phyloP scores from a whole-genome alignment of 164 flowering plant species.

The Magnolia kwangsiensis region DNA sequence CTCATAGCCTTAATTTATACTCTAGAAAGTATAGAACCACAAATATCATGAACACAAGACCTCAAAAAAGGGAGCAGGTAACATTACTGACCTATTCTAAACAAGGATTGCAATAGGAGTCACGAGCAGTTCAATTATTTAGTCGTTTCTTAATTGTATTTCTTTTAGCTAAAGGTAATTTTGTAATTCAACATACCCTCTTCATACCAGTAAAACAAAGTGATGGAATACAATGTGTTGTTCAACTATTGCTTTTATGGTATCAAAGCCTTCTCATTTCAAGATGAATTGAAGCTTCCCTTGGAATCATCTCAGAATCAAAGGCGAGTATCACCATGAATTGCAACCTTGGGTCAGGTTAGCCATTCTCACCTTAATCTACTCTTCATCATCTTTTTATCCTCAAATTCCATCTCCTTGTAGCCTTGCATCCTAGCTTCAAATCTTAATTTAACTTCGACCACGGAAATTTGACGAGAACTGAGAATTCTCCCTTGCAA shows the following conservation, averaged over 20 bases:
- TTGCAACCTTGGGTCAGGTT: neutral
- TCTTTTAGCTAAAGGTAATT: too few relatives aligned
- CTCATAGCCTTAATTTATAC: neutral
- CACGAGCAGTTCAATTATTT: too few relatives aligned
- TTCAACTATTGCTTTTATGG: neutral
- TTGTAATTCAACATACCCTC: too few relatives aligned
- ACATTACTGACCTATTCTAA: neutral
- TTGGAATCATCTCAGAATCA: too few relatives aligned
- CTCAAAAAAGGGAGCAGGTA: neutral
- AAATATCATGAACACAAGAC: neutral
- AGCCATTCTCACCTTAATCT: neutral
- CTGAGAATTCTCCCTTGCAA: neutral
- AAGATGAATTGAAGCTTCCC: neutral
- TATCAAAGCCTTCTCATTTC: neutral
- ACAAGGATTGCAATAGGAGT: too few relatives aligned
- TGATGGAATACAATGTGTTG: neutral
- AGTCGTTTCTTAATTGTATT: too few relatives aligned
- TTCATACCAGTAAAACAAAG: neutral
- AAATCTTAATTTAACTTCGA: neutral
- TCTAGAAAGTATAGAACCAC: neutral
- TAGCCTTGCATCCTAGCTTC: neutral
- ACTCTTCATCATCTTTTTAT: neutral
- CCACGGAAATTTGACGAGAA: neutral
- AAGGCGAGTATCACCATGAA: neutral
- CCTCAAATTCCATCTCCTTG: neutral